Conservation (phyloP, 345 rosid species). For the Geranium brycei region DNA sequence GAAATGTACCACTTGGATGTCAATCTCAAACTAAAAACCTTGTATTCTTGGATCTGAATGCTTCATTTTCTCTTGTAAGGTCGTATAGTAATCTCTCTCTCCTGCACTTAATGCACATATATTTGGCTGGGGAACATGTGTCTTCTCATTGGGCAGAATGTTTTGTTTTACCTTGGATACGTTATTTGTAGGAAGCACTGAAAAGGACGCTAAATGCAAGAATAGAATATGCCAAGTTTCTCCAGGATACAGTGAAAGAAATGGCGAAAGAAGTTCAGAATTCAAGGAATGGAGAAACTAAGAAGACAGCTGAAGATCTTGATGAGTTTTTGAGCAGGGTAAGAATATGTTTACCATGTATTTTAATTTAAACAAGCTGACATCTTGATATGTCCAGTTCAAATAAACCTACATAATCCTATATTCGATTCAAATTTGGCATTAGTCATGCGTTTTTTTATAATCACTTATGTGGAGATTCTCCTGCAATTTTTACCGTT, state of each 20-base stretch:
- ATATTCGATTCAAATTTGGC: not conserved
- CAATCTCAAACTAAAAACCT: no score
- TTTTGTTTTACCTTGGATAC: not conserved
- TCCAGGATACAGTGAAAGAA: slow-evolving; percentile 77
- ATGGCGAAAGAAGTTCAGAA: slow-evolving; percentile 88
- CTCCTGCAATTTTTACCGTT: not conserved
- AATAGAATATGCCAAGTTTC: slow-evolving; percentile 70
- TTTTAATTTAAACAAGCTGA: no score
- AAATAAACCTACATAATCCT: no score
- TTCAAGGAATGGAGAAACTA: slow-evolving; percentile 58
- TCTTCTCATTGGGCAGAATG: not conserved
- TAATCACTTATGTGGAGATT: not conserved
- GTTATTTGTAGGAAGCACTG: slow-evolving; percentile 45
- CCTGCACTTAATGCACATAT: no score
- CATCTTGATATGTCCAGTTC: no score
- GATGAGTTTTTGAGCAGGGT: slow-evolving; percentile 55
- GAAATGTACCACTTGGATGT: no score
- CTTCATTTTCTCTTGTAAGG: not conserved
- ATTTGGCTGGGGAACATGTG: no score
- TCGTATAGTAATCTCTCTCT: no score
- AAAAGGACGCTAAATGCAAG: slow-evolving; percentile 54
- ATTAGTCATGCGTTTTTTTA: not conserved
- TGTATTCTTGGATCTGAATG: no score
- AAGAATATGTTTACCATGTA: not conserved
- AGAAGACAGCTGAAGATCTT: slow-evolving; percentile 59